phyloP scores from a whole-genome alignment of 805 yeast genomes.

The Cyberlindnera maclurae region DNA sequence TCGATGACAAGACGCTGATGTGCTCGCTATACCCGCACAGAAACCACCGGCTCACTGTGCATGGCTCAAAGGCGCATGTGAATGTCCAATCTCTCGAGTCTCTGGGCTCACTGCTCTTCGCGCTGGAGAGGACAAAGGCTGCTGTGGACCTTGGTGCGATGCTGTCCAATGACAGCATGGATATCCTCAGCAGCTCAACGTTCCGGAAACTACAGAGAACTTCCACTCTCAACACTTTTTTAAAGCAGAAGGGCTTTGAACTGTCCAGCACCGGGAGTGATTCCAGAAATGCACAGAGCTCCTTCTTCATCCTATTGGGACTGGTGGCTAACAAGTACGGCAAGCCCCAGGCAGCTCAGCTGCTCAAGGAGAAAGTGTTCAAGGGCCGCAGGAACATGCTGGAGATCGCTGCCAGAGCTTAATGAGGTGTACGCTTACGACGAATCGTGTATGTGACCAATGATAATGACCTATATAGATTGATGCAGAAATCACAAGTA shows the following conservation, averaged over 20 bases:
- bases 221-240: conserved; percentile 3
- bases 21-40: conserved; percentile 6
- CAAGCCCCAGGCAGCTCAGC: conserved; percentile 11
- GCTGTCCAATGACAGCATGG: conserved; percentile 2
- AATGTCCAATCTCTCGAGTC: conserved; percentile 4
- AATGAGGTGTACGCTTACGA: conserved; percentile 2
- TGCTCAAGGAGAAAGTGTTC: conserved; percentile 16
- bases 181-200: conserved; percentile 3
- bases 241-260: not conserved
- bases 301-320: conserved; percentile 22
- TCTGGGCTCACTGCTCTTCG: conserved; percentile 7
- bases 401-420: conserved; percentile 11
- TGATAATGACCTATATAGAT: not conserved
- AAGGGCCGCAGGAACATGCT: conserved; percentile 14
- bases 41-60: conserved; percentile 5
- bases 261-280: not conserved
- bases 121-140: conserved; percentile 8
- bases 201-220: not conserved
- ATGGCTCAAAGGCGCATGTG: not conserved
- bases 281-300: not conserved
- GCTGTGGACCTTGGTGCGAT: conserved; percentile 5
- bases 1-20: conserved; percentile 12
- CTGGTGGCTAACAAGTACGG: conserved; percentile 17
- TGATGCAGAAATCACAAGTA: conserved; percentile 44
- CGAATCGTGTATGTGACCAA: not conserved